Conservation (phyloP, 768 basidiomycete species). For the Collybiopsis confluens region DNA sequence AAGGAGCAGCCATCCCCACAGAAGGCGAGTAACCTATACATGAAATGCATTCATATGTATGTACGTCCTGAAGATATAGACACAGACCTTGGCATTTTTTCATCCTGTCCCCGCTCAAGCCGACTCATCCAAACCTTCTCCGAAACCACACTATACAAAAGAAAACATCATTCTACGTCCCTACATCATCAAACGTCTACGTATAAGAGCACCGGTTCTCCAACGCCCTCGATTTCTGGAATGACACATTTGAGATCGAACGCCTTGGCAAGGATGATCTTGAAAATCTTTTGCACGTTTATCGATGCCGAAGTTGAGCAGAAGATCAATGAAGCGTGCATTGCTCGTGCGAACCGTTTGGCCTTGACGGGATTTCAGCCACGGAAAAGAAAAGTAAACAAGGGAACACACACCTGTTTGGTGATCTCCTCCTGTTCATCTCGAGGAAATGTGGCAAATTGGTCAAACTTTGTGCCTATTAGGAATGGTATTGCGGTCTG, state of each 20-base stretch:
- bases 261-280: conserved; percentile 94
- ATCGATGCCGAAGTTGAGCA: conserved; percentile 98
- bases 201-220: conserved; percentile 93
- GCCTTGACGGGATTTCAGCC: conserved; percentile 47
- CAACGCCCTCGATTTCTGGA: conserved; percentile 95
- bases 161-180: conserved; percentile 14
- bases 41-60: background rate
- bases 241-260: conserved; percentile 99
- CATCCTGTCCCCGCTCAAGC: conserved; percentile 13
- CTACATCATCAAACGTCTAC: conserved; percentile 63
- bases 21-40: conserved; percentile 1
- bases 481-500: conserved; percentile 98
- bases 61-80: background rate
- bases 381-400: conserved; percentile 3
- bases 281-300: conserved; percentile 99
- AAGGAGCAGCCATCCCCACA: conserved; percentile 19
- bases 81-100: conserved; percentile 27
- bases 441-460: conserved; percentile 89
- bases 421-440: conserved; percentile 99
- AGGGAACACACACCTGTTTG: conserved; percentile 77
- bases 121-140: conserved; percentile 9
- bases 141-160: conserved; percentile 4
- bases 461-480: conserved; percentile 98
- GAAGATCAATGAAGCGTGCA: conserved; percentile 99
- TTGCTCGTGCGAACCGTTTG: conserved; percentile 96